Percentiles rank a stretch among this genome's conserved stretches.
These are phyloP conservation scores for Galeopsis tetrahit DNA, from an alignment of 257 asterid species.

Conservation along the genomic window DNA sequence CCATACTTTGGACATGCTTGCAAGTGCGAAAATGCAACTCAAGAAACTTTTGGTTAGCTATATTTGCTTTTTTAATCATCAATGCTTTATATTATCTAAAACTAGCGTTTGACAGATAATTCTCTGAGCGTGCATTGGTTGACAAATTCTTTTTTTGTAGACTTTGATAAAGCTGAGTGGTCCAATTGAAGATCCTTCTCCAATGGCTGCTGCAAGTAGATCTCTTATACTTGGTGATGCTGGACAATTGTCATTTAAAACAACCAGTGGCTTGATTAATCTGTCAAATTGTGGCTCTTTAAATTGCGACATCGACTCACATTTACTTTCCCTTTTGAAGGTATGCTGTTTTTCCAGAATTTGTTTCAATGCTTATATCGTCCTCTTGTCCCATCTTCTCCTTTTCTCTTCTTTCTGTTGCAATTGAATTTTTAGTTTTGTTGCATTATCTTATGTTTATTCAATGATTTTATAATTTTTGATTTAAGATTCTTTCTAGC, in stretches of 20 bases:
- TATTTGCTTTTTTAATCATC: slow-evolving; percentile 10
- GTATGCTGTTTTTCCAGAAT: slow-evolving; percentile 45
- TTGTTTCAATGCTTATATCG: slow-evolving; percentile 13
- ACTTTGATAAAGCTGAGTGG: slow-evolving; percentile 44
- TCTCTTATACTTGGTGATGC: slow-evolving; percentile 64
- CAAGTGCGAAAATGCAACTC: slow-evolving; percentile 68
- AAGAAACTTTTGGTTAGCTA: slow-evolving; percentile 77
- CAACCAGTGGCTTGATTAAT: slow-evolving; percentile 72
- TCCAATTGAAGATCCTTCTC: slow-evolving; percentile 78
- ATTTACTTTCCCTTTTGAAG: slow-evolving; percentile 84
- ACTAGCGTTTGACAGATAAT: slow-evolving; percentile 22
- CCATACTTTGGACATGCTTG: slow-evolving; percentile 67
- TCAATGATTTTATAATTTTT: not conserved
- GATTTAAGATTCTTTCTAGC: not conserved
- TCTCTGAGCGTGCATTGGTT: slow-evolving; percentile 1
- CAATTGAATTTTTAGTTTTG: not conserved
- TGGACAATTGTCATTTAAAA: slow-evolving; percentile 68
- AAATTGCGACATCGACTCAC: slow-evolving; percentile 68
- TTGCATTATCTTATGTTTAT: slow-evolving; percentile 6
- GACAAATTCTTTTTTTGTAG: slow-evolving; percentile 39
- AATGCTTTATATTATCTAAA: slow-evolving; percentile 17
- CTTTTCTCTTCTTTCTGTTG: slow-evolving; percentile 20
- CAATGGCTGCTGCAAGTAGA: slow-evolving; percentile 64
- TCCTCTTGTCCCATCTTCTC: slow-evolving; percentile 6
- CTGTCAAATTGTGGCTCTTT: slow-evolving; percentile 71